Conservation (phyloP, 169 alveolate species). For the Cryptosporidium parvum region DNA sequence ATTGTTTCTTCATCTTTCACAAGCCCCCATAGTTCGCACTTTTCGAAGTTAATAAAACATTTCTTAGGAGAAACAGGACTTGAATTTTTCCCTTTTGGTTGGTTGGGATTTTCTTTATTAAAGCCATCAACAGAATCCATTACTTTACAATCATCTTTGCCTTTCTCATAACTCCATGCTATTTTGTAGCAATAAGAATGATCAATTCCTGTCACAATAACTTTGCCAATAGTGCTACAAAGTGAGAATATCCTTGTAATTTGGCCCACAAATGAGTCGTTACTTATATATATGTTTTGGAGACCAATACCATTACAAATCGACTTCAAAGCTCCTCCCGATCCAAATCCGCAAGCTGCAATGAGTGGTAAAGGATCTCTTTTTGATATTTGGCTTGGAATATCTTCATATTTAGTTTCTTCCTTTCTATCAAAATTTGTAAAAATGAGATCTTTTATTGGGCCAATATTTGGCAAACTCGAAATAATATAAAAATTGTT, state of each 20-base stretch:
- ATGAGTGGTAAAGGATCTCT: constrained; percentile 8
- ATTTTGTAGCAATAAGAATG: constrained; percentile 19
- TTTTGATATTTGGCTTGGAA: background rate
- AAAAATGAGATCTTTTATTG: constrained; percentile 45
- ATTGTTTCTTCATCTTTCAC: constrained; percentile 47
- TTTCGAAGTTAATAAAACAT: constrained; percentile 12
- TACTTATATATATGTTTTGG: constrained; percentile 4
- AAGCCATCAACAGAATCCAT: background rate
- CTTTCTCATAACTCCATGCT: constrained; percentile 21
- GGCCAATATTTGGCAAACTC: constrained; percentile 54
- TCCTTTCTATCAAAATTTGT: background rate
- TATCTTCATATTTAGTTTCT: background rate
- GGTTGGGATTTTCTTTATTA: constrained; percentile 1
- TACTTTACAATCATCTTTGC: background rate
- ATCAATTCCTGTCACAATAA: constrained; percentile 13
- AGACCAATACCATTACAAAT: constrained; percentile 56
- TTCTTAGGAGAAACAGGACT: background rate
- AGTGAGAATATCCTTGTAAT: constrained; percentile 6
- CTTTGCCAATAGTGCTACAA: background rate
- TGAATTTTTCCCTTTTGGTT: background rate
- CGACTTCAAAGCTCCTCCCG: constrained; percentile 34
- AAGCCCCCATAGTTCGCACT: constrained; percentile 32
- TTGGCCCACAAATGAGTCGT: constrained; percentile 3
- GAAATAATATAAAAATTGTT: constrained; percentile 17
- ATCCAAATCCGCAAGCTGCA: constrained; percentile 74